These are phyloP conservation scores for Tetraselmis chui DNA, from an alignment of 139 green algal genomes.

Conservation along the genomic window DNA sequence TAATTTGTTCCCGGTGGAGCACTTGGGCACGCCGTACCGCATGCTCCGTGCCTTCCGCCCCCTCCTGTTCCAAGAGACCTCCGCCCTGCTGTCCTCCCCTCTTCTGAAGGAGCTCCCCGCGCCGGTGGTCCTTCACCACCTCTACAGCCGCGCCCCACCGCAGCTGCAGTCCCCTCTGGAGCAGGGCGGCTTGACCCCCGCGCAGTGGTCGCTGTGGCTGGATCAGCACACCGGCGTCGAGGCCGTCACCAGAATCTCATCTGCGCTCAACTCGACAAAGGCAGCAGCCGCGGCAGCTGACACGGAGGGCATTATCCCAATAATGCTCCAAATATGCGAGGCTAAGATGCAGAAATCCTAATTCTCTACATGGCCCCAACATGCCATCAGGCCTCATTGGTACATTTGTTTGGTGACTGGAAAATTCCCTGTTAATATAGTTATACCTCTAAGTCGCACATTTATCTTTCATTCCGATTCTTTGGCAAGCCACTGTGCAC, in stretches of 20 bases:
- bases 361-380: too few relatives aligned
- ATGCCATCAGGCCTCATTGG: too few relatives aligned
- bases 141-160: conserved; percentile 66
- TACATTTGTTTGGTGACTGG: too few relatives aligned
- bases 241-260: conserved; percentile 1
- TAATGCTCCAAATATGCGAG: not conserved
- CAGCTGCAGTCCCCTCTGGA: conserved; percentile 65
- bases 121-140: conserved; percentile 69
- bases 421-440: too few relatives aligned
- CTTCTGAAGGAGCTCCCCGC: conserved; percentile 63
- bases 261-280: not conserved
- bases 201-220: conserved; percentile 91
- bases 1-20: conserved; percentile 63
- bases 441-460: too few relatives aligned
- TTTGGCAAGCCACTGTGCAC: too few relatives aligned
- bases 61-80: conserved; percentile 48
- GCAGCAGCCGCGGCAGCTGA: not conserved
- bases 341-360: not conserved
- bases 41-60: conserved; percentile 60
- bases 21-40: conserved; percentile 50
- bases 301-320: not conserved
- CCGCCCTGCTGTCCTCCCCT: conserved; percentile 12
- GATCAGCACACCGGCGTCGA: conserved; percentile 68
- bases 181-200: conserved; percentile 50
- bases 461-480: too few relatives aligned